Evolutionary conservation across 1,284 basidiomycete genomes (phyloP), one percentile per base, ranked within the genome.

Genomic region (Calocybe gambosa): DNA sequence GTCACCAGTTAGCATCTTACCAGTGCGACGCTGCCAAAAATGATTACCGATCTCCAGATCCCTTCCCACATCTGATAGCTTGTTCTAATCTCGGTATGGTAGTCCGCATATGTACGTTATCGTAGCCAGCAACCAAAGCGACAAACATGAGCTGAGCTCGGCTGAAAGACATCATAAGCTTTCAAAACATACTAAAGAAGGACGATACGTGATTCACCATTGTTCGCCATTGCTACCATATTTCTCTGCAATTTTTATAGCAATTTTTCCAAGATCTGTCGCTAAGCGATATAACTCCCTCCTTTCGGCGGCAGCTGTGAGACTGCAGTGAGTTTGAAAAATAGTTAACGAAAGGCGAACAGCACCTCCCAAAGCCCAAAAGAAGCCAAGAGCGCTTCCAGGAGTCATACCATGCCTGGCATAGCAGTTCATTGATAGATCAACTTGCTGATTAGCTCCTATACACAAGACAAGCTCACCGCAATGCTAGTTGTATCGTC

Each of bases 361-460:
- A 21, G 31, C 53, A 80, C 80, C 78, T 61, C 74, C 77, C 5
- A 84, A 59, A n/a, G 76, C 75, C 80, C 80, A 85, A 56, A 85
- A 81, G 58, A 86, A 82, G 4, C 82, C 82, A 9, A 82, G 60
- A 0, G 80, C 76, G 9, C 80, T 79, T 8, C 81, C 81, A 16
- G 81, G 73, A 29, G 78, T 73, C 68, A 86, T 80, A 1, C 82
- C 83, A 47, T 71, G 76, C 23, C 80, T 84, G 46, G n/a, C n/a
- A 23, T 23, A 23, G 21, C 7, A n/a, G n/a, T n/a, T n/a, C 12
- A 37, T 34, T 34, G 13, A 15, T n/a, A 3, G 3, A 7, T 34
- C 13, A 34, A 16, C 3, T 34, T n/a, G 4, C 4, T 15, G 31
- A n/a, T 16, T 6, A n/a, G n/a, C n/a, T 31, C 13, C 4, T 5